A percentile compares a stretch with the other conserved stretches of the same genome.
Conservation (phyloP, 441 rosid genomes). For the Populus hybrid region DNA sequence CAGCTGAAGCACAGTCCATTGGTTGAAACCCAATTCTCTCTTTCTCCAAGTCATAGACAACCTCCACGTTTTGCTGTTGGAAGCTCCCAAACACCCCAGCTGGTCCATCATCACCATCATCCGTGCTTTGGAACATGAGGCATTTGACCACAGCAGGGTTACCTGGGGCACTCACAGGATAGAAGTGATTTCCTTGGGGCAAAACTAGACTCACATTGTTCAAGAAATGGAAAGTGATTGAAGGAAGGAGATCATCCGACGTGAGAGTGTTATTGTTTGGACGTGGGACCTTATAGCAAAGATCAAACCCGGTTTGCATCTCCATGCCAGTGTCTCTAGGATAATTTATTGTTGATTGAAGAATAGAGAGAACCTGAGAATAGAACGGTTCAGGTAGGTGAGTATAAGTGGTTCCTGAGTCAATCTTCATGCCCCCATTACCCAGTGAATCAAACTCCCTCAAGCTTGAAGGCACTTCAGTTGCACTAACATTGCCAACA, state of each 20-base stretch:
- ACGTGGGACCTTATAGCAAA: constrained; percentile 69
- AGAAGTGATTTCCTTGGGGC: constrained; percentile 59
- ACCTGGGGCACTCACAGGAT: constrained; percentile 68
- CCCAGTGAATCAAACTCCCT: constrained; percentile 68
- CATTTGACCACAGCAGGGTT: constrained; percentile 70
- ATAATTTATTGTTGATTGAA: constrained; percentile 43
- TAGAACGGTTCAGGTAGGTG: constrained; percentile 70
- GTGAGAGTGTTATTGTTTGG: constrained; percentile 38
- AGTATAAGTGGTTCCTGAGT: constrained; percentile 84
- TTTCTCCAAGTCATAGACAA: constrained; percentile 74
- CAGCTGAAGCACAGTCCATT: constrained; percentile 67
- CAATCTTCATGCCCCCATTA: constrained; percentile 78
- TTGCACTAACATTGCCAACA: constrained; percentile 37
- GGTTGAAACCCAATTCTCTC: constrained; percentile 74
- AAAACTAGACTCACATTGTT: constrained; percentile 67
- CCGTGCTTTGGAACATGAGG: constrained; percentile 64
- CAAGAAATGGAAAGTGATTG: constrained; percentile 64
- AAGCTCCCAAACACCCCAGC: constrained; percentile 80
- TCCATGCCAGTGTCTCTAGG: constrained; percentile 63
- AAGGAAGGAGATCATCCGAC: constrained; percentile 35
- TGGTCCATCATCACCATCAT: constrained; percentile 66
- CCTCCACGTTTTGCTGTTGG: constrained; percentile 76
- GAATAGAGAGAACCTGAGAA: constrained; percentile 51
- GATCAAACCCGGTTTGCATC: constrained; percentile 59
- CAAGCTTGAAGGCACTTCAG: constrained; percentile 47